These are phyloP conservation scores for Plasmodium coatneyi DNA, from an alignment of 169 alveolate genomes.

Conservation along the genomic window DNA sequence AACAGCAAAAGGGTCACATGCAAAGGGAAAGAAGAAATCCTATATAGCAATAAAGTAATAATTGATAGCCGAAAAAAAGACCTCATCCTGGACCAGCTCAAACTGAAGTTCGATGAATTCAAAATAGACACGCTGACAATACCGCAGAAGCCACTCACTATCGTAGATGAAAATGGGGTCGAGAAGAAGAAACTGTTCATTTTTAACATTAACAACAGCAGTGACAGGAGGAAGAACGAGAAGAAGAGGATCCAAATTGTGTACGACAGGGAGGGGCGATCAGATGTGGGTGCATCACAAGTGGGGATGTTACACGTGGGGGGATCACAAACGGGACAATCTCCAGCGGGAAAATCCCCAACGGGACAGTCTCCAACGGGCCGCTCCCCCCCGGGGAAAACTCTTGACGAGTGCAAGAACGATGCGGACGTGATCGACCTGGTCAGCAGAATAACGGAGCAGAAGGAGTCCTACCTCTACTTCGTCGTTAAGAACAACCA, in stretches of 20 bases:
- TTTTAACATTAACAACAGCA: conserved; percentile 55
- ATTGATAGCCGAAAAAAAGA: conserved; percentile 47
- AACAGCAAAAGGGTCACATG: background rate
- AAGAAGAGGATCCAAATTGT: conserved; percentile 51
- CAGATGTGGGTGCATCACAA: too few species aligned
- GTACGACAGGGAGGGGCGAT: background rate
- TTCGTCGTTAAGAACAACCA: conserved; percentile 47
- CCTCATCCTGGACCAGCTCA: conserved; percentile 36
- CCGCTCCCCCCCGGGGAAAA: background rate
- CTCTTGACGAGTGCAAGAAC: background rate
- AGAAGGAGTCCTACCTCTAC: conserved; percentile 61
- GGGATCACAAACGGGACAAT: background rate
- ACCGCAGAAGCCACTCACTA: conserved; percentile 29
- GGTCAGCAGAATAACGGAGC: conserved; percentile 40
- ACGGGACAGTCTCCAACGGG: background rate
- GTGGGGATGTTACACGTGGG: background rate
- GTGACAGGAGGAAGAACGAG: conserved; percentile 21
- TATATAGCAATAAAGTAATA: conserved; percentile 14
- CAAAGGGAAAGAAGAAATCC: background rate
- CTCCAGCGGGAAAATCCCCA: background rate
- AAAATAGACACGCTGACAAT: conserved; percentile 46
- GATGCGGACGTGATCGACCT: background rate
- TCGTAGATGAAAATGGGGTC: conserved; percentile 57
- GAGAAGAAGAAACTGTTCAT: conserved; percentile 61
- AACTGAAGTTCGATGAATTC: conserved; percentile 53